Base-by-base conservation (phyloP, 2,329 filamentous ascomycete species). In the Ustulina deusta region DNA sequence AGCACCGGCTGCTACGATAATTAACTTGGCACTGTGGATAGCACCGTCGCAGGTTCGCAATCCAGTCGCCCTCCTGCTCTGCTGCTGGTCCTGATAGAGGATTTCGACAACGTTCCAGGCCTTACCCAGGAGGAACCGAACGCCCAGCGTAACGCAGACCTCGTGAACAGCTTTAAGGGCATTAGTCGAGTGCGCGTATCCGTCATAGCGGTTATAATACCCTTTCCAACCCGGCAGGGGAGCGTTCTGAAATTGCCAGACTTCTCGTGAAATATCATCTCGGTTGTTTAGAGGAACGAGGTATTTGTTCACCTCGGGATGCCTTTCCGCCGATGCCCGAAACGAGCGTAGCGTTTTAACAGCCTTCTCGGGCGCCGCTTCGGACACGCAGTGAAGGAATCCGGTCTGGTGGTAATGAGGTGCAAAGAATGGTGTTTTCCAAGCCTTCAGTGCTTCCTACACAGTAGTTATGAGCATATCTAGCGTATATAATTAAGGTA, bases 141-240 rank as follows among this genome's bases (percentile, higher is more conserved):
- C 78, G 4, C 76, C 78, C 7, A 73, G 61, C 2, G 73, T 72
- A 1, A 80, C 79, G 1, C 81, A 80, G 0, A 81, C 81, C 0
- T 79, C 73, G 69, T 85, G 84, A 0, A 86, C 79, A 0, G 82
- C 83, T 5, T 78, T 77, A 6, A 89, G 73, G 0, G 87, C 83
- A 64, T 88, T 82, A 0, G 81, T 82, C 0, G 86, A 84, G 66
- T 89, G 86, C 0, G 85, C 86, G 63, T 89, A 89, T 1, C 87
- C 86, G 11, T 84, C 86, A 6, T 85, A 82, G 3, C 78, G 79
- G 73, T 90, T 90, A 48, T 87, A 80, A 74, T 90, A 90, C 7
- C 88, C 88, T 29, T 80, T 82, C 84, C 87, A 90, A 6, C 49
- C 63, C 1, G 83, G 48, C 60, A 73, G 66, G 34, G 81, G 78